phyloP scores from a whole-genome alignment of 2,329 filamentous ascomycete species.

The Cladophialophora chaetospira region DNA sequence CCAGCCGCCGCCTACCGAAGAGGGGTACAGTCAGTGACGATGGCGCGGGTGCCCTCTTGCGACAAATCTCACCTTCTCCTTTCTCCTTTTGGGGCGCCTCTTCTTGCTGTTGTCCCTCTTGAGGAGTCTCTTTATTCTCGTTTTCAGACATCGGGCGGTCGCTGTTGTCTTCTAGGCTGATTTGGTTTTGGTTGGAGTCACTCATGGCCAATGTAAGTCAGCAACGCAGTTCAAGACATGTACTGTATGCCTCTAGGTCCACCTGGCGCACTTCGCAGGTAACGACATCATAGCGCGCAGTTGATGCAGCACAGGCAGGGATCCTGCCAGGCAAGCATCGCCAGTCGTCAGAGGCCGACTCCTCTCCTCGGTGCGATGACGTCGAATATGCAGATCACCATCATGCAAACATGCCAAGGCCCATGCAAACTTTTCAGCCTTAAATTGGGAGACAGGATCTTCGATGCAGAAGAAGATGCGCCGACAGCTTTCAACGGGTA shows the following conservation, averaged over 20 bases:
- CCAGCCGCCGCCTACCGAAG: constrained; percentile 11
- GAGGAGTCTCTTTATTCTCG: constrained; percentile 11
- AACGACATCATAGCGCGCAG: constrained; percentile 8
- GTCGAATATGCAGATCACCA: background rate
- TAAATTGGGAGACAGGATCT: too few species aligned
- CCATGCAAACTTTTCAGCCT: background rate
- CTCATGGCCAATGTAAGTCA: background rate
- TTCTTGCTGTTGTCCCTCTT: background rate
- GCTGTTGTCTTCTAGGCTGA: constrained; percentile 16
- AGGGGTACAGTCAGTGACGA: background rate
- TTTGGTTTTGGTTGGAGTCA: background rate
- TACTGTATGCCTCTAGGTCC: background rate
- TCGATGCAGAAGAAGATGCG: too few species aligned
- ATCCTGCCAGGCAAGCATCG: constrained; percentile 5
- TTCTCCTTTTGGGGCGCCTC: background rate
- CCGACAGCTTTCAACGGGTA: too few species aligned
- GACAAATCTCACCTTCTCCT: background rate
- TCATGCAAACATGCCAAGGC: background rate
- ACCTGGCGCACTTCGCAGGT: background rate
- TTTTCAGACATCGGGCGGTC: constrained; percentile 15
- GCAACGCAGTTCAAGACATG: background rate
- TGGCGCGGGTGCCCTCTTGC: background rate
- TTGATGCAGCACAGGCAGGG: background rate
- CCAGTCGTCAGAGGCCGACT: background rate
- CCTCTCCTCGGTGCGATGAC: background rate